Percentiles rank a stretch among this genome's conserved stretches.
Conservation (phyloP, 768 basidiomycete genomes). For the Hortiboletus flavorubellus region DNA sequence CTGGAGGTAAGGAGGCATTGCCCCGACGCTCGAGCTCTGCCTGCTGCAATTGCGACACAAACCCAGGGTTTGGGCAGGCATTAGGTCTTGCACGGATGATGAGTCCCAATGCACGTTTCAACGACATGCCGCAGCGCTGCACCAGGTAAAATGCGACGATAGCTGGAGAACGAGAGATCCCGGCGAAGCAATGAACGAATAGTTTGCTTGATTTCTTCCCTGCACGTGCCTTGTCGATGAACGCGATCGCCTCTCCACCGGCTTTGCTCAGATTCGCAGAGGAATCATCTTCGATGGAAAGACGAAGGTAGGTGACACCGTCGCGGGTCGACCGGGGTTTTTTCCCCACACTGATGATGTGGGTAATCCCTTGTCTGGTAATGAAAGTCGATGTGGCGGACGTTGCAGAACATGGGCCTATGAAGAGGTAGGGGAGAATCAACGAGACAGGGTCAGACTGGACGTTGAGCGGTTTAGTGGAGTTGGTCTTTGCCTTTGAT, state of each 20-base stretch:
- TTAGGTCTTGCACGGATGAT: slow-evolving; percentile 1
- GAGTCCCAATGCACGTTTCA: neutral
- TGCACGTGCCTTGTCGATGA: slow-evolving; percentile 1
- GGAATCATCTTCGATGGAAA: slow-evolving; percentile 8
- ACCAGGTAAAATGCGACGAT: slow-evolving; percentile 7
- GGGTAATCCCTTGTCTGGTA: slow-evolving; percentile 5
- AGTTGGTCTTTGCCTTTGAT: neutral
- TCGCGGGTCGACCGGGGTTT: slow-evolving; percentile 1
- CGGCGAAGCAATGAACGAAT: slow-evolving; percentile 10
- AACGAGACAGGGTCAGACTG: neutral
- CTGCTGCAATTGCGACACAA: neutral
- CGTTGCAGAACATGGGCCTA: slow-evolving; percentile 8
- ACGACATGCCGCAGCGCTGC: neutral
- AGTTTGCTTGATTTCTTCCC: neutral
- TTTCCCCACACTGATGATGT: slow-evolving; percentile 10
- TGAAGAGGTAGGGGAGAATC: slow-evolving; percentile 11
- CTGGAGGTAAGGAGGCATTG: neutral
- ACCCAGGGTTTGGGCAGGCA: slow-evolving; percentile 8
- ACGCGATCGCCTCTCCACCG: neutral
- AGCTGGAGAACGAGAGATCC: slow-evolving; percentile 9
- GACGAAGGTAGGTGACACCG: slow-evolving; percentile 3
- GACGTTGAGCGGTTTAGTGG: neutral
- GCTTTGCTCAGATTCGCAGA: slow-evolving; percentile 4
- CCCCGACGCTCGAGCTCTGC: neutral
- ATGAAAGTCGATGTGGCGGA: slow-evolving; percentile 5